These are phyloP conservation scores for Aureobasidium uvarum DNA, from an alignment of 2,329 filamentous ascomycete genomes.

Conservation along the genomic window DNA sequence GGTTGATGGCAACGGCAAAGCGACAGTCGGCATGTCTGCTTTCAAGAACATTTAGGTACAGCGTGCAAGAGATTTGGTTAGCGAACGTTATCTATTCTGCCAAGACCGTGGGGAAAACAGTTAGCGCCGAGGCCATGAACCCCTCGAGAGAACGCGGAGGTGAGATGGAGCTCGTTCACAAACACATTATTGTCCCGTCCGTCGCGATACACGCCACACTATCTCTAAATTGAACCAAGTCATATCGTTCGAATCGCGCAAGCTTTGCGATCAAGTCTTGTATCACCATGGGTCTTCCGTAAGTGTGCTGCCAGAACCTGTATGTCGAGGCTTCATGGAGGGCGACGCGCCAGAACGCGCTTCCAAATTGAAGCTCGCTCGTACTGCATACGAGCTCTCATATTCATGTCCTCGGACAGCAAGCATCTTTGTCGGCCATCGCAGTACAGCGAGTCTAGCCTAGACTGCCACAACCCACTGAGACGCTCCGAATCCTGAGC, in stretches of 20 bases:
- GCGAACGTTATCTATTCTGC: neutral
- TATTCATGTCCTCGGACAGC: neutral
- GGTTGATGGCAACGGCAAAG: constrained; percentile 35
- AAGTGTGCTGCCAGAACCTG: constrained; percentile 16
- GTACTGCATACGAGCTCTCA: neutral
- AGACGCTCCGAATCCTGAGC: neutral
- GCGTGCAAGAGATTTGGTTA: neutral
- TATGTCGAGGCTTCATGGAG: neutral
- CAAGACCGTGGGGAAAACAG: constrained; percentile 3
- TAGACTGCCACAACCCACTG: neutral
- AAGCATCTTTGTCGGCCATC: neutral
- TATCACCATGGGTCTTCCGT: constrained; percentile 28
- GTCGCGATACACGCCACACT: neutral
- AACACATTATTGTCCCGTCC: constrained; percentile 2
- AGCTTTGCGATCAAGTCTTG: neutral
- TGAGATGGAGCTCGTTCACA: constrained; percentile 15
- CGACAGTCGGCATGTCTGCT: constrained; percentile 16
- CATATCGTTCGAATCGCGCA: neutral
- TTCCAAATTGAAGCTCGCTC: neutral
- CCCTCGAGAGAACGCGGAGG: constrained; percentile 11
- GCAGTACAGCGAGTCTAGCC: neutral
- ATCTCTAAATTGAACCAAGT: neutral
- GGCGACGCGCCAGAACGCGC: constrained; percentile 20
- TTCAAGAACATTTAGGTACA: constrained; percentile 20
- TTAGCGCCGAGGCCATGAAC: constrained; percentile 6